Conservation (phyloP, 306 rosid species). For the Chamaecrista fasciculata region DNA sequence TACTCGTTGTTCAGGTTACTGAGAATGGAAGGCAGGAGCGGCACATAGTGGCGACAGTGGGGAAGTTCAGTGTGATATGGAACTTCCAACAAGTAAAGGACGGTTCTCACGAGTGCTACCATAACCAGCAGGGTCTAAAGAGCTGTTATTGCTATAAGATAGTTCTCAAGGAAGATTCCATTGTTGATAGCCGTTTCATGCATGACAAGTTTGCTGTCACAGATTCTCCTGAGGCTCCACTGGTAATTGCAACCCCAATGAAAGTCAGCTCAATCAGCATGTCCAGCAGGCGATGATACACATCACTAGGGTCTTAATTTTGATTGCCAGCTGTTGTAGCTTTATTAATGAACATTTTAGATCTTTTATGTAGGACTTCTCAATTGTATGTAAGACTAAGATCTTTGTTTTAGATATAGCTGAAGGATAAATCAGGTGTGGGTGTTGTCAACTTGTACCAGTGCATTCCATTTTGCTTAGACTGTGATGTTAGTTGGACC, state of each 20-base stretch:
- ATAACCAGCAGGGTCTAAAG: conserved; percentile 82
- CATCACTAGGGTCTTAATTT: conserved; percentile 20
- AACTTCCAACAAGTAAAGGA: conserved; percentile 94
- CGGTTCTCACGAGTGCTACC: conserved; percentile 89
- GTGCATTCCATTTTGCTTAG: conserved; percentile 12
- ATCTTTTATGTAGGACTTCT: conserved; percentile 28
- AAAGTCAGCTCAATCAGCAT: conserved; percentile 99
- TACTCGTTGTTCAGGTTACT: conserved; percentile 58
- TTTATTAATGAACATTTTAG: conserved; percentile 34
- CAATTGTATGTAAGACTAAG: conserved; percentile 34
- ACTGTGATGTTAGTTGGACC: conserved; percentile 19
- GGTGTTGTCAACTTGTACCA: conserved; percentile 34
- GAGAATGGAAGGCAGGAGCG: conserved; percentile 98
- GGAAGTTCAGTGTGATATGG: conserved; percentile 98
- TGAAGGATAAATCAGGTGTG: conserved; percentile 22
- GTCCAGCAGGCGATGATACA: conserved; percentile 64
- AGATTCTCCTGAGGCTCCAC: conserved; percentile 95
- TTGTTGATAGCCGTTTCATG: conserved; percentile 96
- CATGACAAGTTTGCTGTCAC: conserved; percentile 86
- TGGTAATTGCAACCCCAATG: conserved; percentile 94
- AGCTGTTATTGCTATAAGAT: conserved; percentile 98
- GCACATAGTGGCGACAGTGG: conserved; percentile 93
- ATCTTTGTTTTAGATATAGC: conserved; percentile 26
- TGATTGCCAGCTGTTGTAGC: conserved; percentile 31
- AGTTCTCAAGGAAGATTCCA: conserved; percentile 92